Conservation (phyloP, 768 basidiomycete genomes). For the Hygrophoropsis aurantiaca region DNA sequence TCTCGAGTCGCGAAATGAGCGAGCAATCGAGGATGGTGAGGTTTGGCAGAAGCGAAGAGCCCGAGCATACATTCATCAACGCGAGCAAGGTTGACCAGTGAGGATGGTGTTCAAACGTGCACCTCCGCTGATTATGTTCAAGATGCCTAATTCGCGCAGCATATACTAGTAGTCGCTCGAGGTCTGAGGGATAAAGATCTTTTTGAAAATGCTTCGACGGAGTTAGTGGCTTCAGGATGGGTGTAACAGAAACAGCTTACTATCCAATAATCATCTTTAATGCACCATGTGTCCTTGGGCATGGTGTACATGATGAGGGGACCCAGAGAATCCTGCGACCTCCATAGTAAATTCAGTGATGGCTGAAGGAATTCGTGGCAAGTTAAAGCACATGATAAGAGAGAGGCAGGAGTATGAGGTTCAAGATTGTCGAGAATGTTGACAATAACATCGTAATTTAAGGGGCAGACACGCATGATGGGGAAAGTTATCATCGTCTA, state of each 20-base stretch:
- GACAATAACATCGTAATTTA: background rate
- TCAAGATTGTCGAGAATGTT: background rate
- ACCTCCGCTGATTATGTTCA: background rate
- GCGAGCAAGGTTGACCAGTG: background rate
- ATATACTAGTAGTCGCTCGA: background rate
- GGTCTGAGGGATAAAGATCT: background rate
- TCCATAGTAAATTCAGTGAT: slow-evolving; percentile 3
- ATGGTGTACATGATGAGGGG: background rate
- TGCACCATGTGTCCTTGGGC: background rate
- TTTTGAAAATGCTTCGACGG: background rate
- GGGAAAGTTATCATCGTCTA: background rate
- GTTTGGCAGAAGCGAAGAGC: background rate
- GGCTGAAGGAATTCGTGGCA: background rate
- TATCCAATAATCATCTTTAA: too few relatives aligned
- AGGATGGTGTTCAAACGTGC: background rate
- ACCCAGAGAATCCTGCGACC: background rate
- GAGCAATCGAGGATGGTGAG: background rate
- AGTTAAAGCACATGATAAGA: background rate
- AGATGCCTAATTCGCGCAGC: background rate
- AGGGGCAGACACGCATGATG: background rate
- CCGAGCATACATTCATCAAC: background rate
- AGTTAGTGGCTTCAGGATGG: background rate
- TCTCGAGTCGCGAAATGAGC: background rate
- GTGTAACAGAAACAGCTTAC: too few relatives aligned
- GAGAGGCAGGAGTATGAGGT: background rate